Conservation (phyloP, 2,329 filamentous ascomycete species). For the Botrytis deweyae region DNA sequence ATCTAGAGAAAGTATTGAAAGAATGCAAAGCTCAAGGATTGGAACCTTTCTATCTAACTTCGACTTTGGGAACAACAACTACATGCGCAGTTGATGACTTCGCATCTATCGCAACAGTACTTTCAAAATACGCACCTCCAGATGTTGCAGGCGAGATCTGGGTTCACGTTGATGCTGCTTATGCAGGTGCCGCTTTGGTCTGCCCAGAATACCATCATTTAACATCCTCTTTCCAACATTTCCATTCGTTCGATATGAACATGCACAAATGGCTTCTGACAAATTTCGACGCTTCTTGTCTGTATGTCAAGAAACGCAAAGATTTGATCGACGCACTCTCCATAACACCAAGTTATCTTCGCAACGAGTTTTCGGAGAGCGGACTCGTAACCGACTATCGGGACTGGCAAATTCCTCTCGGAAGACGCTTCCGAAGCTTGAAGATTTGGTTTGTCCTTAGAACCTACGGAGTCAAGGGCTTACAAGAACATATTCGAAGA, state of each 20-base stretch:
- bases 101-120: constrained; percentile 39
- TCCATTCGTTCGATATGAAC: constrained; percentile 92
- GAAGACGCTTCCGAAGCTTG: constrained; percentile 79
- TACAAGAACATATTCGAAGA: constrained; percentile 70
- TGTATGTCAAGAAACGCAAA: constrained; percentile 73
- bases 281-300: constrained; percentile 82
- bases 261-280: constrained; percentile 97
- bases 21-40: constrained; percentile 67
- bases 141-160: constrained; percentile 59
- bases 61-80: constrained; percentile 81
- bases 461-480: constrained; percentile 73
- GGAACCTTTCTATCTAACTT: constrained; percentile 82
- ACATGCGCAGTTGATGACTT: constrained; percentile 88
- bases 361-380: constrained; percentile 75
- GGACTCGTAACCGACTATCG: constrained; percentile 92
- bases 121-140: constrained; percentile 43
- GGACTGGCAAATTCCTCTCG: constrained; percentile 95
- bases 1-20: constrained; percentile 61
- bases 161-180: constrained; percentile 93
- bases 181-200: constrained; percentile 82
- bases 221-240: constrained; percentile 58
- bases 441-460: constrained; percentile 96
- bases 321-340: constrained; percentile 79
- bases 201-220: constrained; percentile 77
- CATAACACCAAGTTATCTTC: constrained; percentile 78